phyloP scores from a whole-genome alignment of 2,329 filamentous ascomycete species.

The Trichoderma semiorbis region DNA sequence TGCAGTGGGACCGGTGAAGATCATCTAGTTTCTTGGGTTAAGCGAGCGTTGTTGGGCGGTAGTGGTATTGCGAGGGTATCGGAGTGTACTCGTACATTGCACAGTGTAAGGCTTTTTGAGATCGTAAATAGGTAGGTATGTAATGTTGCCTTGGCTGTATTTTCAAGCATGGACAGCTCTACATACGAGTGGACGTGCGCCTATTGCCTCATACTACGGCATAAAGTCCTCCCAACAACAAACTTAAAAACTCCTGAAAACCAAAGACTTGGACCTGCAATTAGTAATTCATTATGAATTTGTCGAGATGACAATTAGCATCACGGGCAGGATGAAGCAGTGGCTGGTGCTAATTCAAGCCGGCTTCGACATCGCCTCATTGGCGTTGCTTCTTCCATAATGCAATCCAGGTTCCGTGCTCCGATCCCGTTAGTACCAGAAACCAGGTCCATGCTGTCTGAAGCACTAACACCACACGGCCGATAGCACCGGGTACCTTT shows the following conservation, averaged over 20 bases:
- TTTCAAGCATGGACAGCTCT: neutral
- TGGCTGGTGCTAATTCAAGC: neutral
- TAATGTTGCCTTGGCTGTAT: neutral
- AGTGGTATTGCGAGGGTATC: neutral
- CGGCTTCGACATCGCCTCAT: neutral
- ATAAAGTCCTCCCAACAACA: neutral
- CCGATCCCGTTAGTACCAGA: neutral
- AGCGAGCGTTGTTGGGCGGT: neutral
- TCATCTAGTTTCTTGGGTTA: constrained; percentile 2
- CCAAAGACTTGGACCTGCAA: neutral
- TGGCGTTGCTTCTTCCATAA: neutral
- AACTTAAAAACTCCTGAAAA: neutral
- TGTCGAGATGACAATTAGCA: neutral
- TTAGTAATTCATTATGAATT: neutral
- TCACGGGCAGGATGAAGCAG: neutral
- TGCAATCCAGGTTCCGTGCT: neutral
- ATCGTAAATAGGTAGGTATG: neutral
- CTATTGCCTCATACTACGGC: neutral
- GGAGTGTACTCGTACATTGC: neutral
- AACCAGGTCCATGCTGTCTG: neutral
- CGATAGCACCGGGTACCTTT: neutral
- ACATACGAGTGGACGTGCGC: neutral
- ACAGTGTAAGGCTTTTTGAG: neutral
- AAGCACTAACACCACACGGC: neutral
- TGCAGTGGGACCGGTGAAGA: constrained; percentile 10